Conservation (phyloP, 169 alveolate species). For the Plasmodium relictum region DNA sequence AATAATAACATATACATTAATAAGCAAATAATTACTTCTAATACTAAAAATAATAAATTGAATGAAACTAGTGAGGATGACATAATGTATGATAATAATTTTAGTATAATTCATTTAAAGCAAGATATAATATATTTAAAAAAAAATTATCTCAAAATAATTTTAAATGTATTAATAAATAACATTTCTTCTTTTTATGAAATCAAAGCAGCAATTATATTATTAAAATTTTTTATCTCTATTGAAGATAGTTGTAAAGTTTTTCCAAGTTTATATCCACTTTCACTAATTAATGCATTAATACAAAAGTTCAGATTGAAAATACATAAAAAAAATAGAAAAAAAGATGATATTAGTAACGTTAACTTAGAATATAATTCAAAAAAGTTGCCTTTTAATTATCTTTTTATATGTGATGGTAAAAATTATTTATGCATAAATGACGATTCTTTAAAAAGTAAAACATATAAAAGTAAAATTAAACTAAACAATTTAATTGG, state of each 20-base stretch:
- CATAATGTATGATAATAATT: slow-evolving; percentile 50
- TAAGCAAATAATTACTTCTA: slow-evolving; percentile 32
- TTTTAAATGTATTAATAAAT: slow-evolving; percentile 24
- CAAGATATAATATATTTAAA: slow-evolving; percentile 58
- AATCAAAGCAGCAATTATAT: slow-evolving; percentile 57
- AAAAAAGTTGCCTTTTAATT: slow-evolving; percentile 15
- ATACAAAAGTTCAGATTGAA: slow-evolving; percentile 58
- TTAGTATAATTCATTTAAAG: slow-evolving; percentile 59
- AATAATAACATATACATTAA: slow-evolving; percentile 47
- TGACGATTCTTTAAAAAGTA: slow-evolving; percentile 34
- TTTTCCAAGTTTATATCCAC: slow-evolving; percentile 35
- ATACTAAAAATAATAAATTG: slow-evolving; percentile 4
- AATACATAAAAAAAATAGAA: slow-evolving; percentile 18
- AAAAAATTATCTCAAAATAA: slow-evolving; percentile 37
- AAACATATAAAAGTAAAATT: slow-evolving; percentile 16
- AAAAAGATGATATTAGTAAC: slow-evolving; percentile 1
- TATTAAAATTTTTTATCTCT: slow-evolving; percentile 42
- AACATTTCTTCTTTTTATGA: slow-evolving; percentile 28
- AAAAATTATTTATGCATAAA: slow-evolving; percentile 61
- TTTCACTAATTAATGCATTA: slow-evolving; percentile 48
- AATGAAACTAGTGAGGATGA: background rate
- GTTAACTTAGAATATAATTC: background rate
- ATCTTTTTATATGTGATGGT: slow-evolving; percentile 73
- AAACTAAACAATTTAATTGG: slow-evolving; percentile 55
- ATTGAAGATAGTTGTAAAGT: slow-evolving; percentile 10